These are phyloP conservation scores for Daedaleopsis sinensis DNA, from an alignment of 768 basidiomycete species.

Conservation along the genomic window DNA sequence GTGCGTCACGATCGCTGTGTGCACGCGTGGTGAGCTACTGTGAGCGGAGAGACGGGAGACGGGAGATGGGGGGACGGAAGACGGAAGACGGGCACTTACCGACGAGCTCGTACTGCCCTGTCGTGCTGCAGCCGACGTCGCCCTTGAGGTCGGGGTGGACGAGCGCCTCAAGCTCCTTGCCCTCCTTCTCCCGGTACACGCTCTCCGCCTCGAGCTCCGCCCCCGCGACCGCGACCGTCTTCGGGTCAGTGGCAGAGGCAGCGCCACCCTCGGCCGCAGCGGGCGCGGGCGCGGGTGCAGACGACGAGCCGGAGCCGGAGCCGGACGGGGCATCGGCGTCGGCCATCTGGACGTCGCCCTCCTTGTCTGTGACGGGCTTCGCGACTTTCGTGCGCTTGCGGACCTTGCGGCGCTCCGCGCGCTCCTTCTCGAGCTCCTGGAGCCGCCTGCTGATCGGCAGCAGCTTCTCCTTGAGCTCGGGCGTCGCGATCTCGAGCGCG, in stretches of 20 bases:
- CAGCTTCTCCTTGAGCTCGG: slow-evolving; percentile 75
- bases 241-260: too few species aligned
- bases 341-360: slow-evolving; percentile 54
- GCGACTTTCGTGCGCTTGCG: slow-evolving; percentile 72
- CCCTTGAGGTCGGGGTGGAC: slow-evolving; percentile 62
- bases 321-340: slow-evolving; percentile 34
- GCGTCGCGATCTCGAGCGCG: slow-evolving; percentile 77
- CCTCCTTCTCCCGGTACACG: slow-evolving; percentile 65
- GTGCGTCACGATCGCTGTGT: slow-evolving; percentile 88
- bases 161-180: slow-evolving; percentile 61
- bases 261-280: slow-evolving; percentile 24
- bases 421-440: slow-evolving; percentile 82
- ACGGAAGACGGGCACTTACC: slow-evolving; percentile 51
- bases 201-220: slow-evolving; percentile 68
- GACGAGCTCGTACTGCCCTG: slow-evolving; percentile 88
- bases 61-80: slow-evolving; percentile 2
- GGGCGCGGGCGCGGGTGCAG: slow-evolving; percentile 24
- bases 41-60: too few species aligned
- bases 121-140: slow-evolving; percentile 75
- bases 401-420: slow-evolving; percentile 80
- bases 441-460: slow-evolving; percentile 70
- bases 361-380: slow-evolving; percentile 18
- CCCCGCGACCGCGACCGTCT: slow-evolving; percentile 30
- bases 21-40: background rate
- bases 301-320: slow-evolving; percentile 22